Conservation (phyloP, 1,139 yeast genomes). For the Yamadazyma triangularis region DNA sequence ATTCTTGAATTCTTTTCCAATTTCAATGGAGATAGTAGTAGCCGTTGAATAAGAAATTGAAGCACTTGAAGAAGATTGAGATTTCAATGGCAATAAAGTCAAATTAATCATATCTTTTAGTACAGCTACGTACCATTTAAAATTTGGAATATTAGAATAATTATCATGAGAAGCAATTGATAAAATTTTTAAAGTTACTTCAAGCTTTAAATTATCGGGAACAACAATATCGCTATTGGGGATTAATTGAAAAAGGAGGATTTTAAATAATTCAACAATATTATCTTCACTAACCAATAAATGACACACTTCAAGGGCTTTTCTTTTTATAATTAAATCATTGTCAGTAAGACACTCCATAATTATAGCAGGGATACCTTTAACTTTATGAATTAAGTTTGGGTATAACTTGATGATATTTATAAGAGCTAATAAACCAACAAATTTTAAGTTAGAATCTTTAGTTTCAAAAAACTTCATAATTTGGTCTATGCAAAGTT, state of each 20-base stretch:
- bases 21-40: conserved; percentile 40
- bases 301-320: conserved; percentile 73
- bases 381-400: conserved; percentile 56
- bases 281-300: conserved; percentile 76
- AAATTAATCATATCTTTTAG: conserved; percentile 64
- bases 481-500: conserved; percentile 60
- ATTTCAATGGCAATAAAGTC: conserved; percentile 33
- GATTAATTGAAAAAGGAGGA: conserved; percentile 67
- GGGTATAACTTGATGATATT: conserved; percentile 78
- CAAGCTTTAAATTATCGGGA: conserved; percentile 57
- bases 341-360: conserved; percentile 69
- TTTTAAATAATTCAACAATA: conserved; percentile 59
- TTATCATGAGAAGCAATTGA: conserved; percentile 43
- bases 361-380: conserved; percentile 53
- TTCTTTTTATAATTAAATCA: conserved; percentile 79
- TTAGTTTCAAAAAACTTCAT: conserved; percentile 63
- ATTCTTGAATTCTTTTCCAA: conserved; percentile 71
- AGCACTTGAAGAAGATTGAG: conserved; percentile 10
- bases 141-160: conserved; percentile 74
- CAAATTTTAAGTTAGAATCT: conserved; percentile 86
- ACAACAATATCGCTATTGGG: conserved; percentile 40
- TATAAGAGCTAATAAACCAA: conserved; percentile 77
- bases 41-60: conserved; percentile 25
- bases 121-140: conserved; percentile 83
- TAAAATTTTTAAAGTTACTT: conserved; percentile 51